Percentiles rank a stretch among this genome's conserved stretches.
Conservation (phyloP, 2,329 filamentous ascomycete genomes). For the Aspergillaceae sp. region DNA sequence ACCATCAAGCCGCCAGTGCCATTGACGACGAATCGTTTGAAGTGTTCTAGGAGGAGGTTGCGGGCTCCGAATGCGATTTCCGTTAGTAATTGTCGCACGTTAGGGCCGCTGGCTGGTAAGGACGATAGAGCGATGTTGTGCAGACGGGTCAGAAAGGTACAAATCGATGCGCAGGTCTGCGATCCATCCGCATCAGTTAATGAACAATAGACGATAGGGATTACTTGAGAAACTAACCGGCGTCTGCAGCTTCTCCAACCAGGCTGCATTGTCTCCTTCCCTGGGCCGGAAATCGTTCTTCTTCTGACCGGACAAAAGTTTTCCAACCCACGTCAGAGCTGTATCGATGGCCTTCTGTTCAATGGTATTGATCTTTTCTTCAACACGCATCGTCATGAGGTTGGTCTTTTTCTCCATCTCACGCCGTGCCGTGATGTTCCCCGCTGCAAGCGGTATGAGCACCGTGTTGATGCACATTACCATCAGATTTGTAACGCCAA, state of each 20-base stretch:
- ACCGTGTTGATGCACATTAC: slow-evolving; percentile 85
- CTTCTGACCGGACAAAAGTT: slow-evolving; percentile 66
- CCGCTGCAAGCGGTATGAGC: slow-evolving; percentile 77
- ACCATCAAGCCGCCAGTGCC: slow-evolving; percentile 91
- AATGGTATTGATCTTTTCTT: slow-evolving; percentile 70
- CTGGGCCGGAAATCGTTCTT: slow-evolving; percentile 86
- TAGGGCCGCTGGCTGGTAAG: slow-evolving; percentile 57
- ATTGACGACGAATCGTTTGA: slow-evolving; percentile 89
- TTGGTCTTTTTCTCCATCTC: slow-evolving; percentile 81
- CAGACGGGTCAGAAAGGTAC: slow-evolving; percentile 65
- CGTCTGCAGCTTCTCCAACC: slow-evolving; percentile 72
- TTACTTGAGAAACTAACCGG: slow-evolving; percentile 33
- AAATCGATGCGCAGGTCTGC: slow-evolving; percentile 68
- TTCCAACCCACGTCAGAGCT: slow-evolving; percentile 65
- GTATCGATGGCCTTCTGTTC: slow-evolving; percentile 64
- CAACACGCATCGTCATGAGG: slow-evolving; percentile 64
- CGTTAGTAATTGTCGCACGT: slow-evolving; percentile 70
- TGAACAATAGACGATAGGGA: neutral
- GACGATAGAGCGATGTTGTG: slow-evolving; percentile 56
- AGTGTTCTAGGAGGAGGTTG: slow-evolving; percentile 75
- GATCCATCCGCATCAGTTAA: slow-evolving; percentile 1
- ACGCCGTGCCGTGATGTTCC: slow-evolving; percentile 80
- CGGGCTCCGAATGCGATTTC: slow-evolving; percentile 77
- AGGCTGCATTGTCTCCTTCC: slow-evolving; percentile 55
- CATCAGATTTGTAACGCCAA: slow-evolving; percentile 87